phyloP scores from a whole-genome alignment of 768 basidiomycete species.

The Pluteus cervinus region DNA sequence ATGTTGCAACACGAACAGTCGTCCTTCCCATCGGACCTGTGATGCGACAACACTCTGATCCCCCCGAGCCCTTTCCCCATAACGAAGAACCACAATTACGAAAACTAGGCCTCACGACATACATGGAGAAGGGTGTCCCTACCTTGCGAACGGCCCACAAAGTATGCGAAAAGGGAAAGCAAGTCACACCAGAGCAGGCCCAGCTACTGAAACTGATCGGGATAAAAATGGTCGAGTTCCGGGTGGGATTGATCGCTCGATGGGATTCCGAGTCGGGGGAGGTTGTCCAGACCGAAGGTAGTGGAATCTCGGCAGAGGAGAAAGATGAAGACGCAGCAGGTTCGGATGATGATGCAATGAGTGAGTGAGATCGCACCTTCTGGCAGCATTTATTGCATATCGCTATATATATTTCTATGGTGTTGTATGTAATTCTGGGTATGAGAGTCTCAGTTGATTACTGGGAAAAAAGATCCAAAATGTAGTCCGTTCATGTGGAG shows the following conservation, averaged over 20 bases:
- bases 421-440: neutral
- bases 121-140: slow-evolving; percentile 83
- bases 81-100: slow-evolving; percentile 97
- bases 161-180: slow-evolving; percentile 79
- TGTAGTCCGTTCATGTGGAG: no score
- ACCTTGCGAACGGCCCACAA: slow-evolving; percentile 74
- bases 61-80: slow-evolving; percentile 88
- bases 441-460: neutral
- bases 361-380: slow-evolving; percentile 40
- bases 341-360: slow-evolving; percentile 42
- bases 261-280: slow-evolving; percentile 69
- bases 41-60: slow-evolving; percentile 72
- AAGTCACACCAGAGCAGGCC: slow-evolving; percentile 79
- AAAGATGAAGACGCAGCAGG: slow-evolving; percentile 24
- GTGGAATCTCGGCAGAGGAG: slow-evolving; percentile 31
- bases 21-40: slow-evolving; percentile 80
- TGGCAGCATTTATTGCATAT: no score
- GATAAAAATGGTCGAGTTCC: slow-evolving; percentile 82
- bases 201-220: slow-evolving; percentile 91
- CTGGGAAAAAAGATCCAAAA: no score
- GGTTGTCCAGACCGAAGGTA: slow-evolving; percentile 52
- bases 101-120: slow-evolving; percentile 82
- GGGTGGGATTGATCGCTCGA: slow-evolving; percentile 60
- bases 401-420: no score
- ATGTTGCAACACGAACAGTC: slow-evolving; percentile 68